Percentiles rank a stretch among this genome's conserved stretches.
Evolutionary conservation across 495 filamentous ascomycete species (phyloP).

Genomic region (Neurospora pannonica): DNA sequence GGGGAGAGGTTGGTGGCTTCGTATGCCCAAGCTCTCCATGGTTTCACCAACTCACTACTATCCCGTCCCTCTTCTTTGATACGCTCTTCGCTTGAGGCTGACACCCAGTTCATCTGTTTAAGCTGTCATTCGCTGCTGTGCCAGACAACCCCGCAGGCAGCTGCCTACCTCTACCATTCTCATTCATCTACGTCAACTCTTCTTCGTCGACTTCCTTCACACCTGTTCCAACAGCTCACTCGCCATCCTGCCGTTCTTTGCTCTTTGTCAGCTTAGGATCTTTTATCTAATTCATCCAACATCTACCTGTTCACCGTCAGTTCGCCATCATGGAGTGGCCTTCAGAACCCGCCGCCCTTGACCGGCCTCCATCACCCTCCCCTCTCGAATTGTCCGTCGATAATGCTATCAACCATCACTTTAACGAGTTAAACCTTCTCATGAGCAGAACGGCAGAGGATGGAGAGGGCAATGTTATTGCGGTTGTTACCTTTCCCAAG

Average conservation of each 20-base stretch:
- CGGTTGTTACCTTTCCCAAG: slow-evolving; percentile 42
- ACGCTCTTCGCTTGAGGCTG: not conserved
- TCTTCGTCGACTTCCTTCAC: not conserved
- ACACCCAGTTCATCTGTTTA: not conserved
- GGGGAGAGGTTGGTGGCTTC: not conserved
- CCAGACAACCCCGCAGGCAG: not conserved
- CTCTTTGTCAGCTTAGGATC: not conserved
- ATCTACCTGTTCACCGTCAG: not conserved
- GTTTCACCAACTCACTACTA: not conserved
- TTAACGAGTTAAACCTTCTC: not conserved
- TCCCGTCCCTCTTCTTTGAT: not conserved
- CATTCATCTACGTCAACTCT: not conserved
- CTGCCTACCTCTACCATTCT: not conserved
- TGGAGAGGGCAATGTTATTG: slow-evolving; percentile 41
- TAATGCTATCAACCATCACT: not conserved
- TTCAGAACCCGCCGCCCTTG: not conserved
- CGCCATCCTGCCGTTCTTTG: not conserved
- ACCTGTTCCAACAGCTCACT: not conserved
- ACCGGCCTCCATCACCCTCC: not conserved
- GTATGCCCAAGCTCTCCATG: not conserved
- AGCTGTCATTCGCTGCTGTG: not conserved
- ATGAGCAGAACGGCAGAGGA: slow-evolving; percentile 11
- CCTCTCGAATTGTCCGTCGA: not conserved
- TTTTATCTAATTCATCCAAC: not conserved
- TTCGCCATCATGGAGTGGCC: not conserved